phyloP scores from a whole-genome alignment of 768 basidiomycete species.

The Podaxis carcinomalis region DNA sequence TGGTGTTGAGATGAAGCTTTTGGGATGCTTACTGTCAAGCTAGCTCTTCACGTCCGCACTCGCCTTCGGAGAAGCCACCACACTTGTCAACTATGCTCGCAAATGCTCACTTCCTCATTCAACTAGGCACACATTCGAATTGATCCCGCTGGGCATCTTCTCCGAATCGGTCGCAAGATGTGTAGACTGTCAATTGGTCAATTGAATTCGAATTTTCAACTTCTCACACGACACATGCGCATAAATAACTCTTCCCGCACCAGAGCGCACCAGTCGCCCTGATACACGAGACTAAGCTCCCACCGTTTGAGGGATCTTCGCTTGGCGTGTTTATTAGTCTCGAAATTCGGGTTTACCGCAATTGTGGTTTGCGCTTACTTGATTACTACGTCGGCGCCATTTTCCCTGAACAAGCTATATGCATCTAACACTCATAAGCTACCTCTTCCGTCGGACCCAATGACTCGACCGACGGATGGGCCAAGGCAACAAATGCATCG shows the following conservation, averaged over 20 bases:
- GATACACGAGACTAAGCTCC: not conserved
- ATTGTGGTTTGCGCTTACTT: not conserved
- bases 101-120: not conserved
- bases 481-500: not conserved
- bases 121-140: not conserved
- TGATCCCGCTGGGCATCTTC: not conserved
- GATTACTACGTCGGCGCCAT: not conserved
- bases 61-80: not conserved
- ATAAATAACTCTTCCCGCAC: not conserved
- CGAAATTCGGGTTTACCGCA: not conserved
- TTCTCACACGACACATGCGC: not conserved
- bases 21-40: constrained; percentile 3
- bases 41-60: not conserved
- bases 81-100: not conserved
- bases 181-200: not conserved
- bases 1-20: not conserved
- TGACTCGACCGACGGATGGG: not conserved
- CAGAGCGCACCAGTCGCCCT: no score
- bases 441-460: not conserved
- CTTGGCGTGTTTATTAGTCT: not conserved
- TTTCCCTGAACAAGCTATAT: not conserved
- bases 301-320: not conserved
- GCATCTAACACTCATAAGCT: not conserved
- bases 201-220: not conserved
- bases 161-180: not conserved